Conservation (phyloP, 1,284 basidiomycete species). For the Cutaneotrichosporon cyanovorans region DNA sequence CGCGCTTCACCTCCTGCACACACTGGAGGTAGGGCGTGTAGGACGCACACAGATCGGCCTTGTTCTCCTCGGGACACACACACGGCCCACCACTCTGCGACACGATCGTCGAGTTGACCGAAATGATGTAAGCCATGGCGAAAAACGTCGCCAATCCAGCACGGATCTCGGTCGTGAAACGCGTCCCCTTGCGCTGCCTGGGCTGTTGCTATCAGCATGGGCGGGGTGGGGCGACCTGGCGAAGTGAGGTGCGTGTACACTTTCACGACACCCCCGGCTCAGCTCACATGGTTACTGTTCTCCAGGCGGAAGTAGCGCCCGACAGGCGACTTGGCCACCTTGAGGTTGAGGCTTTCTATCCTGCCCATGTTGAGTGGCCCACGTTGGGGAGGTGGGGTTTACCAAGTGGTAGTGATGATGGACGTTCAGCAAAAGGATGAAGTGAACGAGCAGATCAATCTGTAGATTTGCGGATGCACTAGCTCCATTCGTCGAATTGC, state of each 20-base stretch:
- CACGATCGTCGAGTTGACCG: slow-evolving; percentile 55
- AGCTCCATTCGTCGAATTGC: too few relatives aligned
- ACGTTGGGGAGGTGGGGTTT: too few relatives aligned
- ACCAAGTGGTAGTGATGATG: too few relatives aligned
- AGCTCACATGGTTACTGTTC: slow-evolving; percentile 59
- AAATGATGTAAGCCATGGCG: slow-evolving; percentile 42
- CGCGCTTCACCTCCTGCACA: slow-evolving; percentile 58
- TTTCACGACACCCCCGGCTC: too few relatives aligned
- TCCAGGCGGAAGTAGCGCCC: slow-evolving; percentile 79
- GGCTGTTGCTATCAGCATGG: slow-evolving; percentile 40
- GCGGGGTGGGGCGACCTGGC: not conserved
- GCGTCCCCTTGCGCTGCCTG: slow-evolving; percentile 64
- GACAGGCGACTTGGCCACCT: slow-evolving; percentile 59
- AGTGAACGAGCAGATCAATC: too few relatives aligned
- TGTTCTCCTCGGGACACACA: slow-evolving; percentile 51
- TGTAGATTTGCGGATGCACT: too few relatives aligned
- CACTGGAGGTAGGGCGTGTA: slow-evolving; percentile 61
- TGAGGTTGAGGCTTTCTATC: slow-evolving; percentile 35
- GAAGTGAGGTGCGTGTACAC: not conserved
- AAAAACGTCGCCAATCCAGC: slow-evolving; percentile 78
- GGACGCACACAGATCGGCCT: slow-evolving; percentile 45
- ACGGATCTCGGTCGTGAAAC: slow-evolving; percentile 72
- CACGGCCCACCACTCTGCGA: slow-evolving; percentile 73
- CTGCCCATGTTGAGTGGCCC: too few relatives aligned
- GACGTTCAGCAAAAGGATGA: too few relatives aligned